A percentile compares a stretch with the other conserved stretches of the same genome.
phyloP scores from a whole-genome alignment of 352 stramenopile genomes.

The Phytophthora boehmeriae region DNA sequence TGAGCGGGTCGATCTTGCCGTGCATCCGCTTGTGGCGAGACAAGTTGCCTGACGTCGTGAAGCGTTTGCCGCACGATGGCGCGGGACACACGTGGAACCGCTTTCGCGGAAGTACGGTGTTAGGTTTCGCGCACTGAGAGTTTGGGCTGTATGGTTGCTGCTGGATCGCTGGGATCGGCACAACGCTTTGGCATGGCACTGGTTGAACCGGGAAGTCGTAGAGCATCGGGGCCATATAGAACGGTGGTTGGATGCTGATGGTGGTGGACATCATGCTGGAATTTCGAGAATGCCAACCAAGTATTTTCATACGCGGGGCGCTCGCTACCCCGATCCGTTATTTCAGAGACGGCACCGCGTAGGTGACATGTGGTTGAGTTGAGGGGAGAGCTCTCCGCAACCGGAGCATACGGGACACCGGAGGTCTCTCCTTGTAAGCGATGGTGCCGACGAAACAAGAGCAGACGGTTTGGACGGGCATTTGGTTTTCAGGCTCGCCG shows the following conservation, averaged over 20 bases:
- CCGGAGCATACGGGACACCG: slow-evolving; percentile 3
- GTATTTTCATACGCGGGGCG: too few relatives aligned
- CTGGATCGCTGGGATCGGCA: slow-evolving; percentile 2
- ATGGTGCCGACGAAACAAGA: slow-evolving; percentile 21
- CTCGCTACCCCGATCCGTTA: neutral
- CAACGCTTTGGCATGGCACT: neutral
- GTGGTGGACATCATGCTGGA: slow-evolving; percentile 3
- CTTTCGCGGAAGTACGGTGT: slow-evolving; percentile 33
- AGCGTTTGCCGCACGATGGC: slow-evolving; percentile 46
- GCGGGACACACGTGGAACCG: slow-evolving; percentile 45
- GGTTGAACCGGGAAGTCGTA: slow-evolving; percentile 19
- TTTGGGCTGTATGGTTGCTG: slow-evolving; percentile 17
- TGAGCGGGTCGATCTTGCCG: slow-evolving; percentile 40
- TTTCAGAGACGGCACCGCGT: slow-evolving; percentile 18
- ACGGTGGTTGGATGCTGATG: slow-evolving; percentile 8
- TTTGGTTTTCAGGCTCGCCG: slow-evolving; percentile 1
- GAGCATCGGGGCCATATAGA: slow-evolving; percentile 7
- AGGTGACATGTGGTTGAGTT: slow-evolving; percentile 23
- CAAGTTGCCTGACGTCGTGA: slow-evolving; percentile 59
- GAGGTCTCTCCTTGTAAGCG: slow-evolving; percentile 13
- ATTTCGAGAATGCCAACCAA: slow-evolving; percentile 18
- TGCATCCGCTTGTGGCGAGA: slow-evolving; percentile 52
- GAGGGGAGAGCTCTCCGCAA: slow-evolving; percentile 11
- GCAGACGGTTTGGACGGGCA: slow-evolving; percentile 8
- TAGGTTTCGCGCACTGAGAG: slow-evolving; percentile 19